phyloP scores from a whole-genome alignment of 768 basidiomycete species.

The Mycena chlorophos region DNA sequence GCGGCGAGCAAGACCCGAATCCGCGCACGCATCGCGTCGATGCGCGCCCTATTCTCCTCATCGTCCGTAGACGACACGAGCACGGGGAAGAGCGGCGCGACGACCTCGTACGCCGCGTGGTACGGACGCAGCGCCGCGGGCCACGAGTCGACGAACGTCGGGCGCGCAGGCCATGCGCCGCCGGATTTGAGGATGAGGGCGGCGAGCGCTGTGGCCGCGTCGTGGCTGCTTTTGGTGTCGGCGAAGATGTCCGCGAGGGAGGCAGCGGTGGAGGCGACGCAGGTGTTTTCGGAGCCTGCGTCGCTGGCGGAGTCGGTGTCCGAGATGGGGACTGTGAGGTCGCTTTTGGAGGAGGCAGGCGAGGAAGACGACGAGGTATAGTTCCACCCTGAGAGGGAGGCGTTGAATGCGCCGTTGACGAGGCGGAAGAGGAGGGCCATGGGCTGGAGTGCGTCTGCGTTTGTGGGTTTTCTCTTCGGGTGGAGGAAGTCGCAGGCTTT shows the following conservation, averaged over 20 bases:
- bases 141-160: slow-evolving; percentile 4
- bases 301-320: no score
- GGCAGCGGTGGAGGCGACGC: no score
- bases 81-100: slow-evolving; percentile 3
- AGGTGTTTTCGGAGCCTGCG: no score
- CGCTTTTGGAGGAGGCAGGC: no score
- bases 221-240: background rate
- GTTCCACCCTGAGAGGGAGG: no score
- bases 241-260: background rate
- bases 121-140: slow-evolving; percentile 2
- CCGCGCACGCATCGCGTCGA: background rate
- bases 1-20: background rate
- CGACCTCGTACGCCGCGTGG: slow-evolving; percentile 1
- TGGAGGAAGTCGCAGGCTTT: no score
- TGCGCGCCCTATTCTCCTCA: slow-evolving; percentile 1
- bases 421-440: no score
- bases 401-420: no score
- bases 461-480: no score
- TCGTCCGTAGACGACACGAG: background rate
- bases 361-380: no score
- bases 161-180: background rate
- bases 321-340: no score
- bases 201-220: background rate
- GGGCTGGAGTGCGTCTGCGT: no score
- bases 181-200: background rate